phyloP scores from a whole-genome alignment of 2,329 filamentous ascomycete species.

The Aciculosporium take region DNA sequence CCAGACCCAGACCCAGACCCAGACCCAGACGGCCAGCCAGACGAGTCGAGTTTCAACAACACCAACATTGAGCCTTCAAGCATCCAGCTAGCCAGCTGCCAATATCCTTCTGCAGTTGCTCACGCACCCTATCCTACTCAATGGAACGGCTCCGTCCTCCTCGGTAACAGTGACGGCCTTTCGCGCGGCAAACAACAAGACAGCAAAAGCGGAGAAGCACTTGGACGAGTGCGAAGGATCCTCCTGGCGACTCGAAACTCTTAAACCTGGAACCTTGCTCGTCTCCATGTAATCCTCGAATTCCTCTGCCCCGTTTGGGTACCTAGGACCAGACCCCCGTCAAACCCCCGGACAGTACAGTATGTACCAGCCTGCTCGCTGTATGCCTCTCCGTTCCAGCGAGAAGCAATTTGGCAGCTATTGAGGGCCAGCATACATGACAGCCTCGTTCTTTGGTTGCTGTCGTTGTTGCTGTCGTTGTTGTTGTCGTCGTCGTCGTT shows the following conservation, averaged over 20 bases:
- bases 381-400: not conserved
- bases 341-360: conserved; percentile 3
- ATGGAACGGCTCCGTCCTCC: not conserved
- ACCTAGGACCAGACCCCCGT: conserved; percentile 2
- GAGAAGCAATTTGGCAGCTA: not conserved
- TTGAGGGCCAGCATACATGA: not conserved
- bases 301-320: conserved; percentile 3
- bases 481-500: not conserved
- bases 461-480: not conserved
- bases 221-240: not conserved
- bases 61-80: not conserved
- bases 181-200: not conserved
- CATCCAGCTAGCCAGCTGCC: not conserved
- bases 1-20: too few relatives aligned
- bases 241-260: conserved; percentile 3
- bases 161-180: not conserved
- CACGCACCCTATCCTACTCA: conserved; percentile 1
- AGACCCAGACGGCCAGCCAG: too few relatives aligned
- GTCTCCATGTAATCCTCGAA: conserved; percentile 6
- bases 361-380: not conserved
- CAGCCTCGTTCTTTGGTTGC: not conserved
- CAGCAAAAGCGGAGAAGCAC: not conserved
- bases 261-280: conserved; percentile 6
- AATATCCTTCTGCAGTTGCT: not conserved
- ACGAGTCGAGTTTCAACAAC: too few relatives aligned